A percentile compares a stretch with the other conserved stretches of the same genome.
These are phyloP conservation scores for Claviceps citrina DNA, from an alignment of 2,329 filamentous ascomycete species.

Conservation along the genomic window DNA sequence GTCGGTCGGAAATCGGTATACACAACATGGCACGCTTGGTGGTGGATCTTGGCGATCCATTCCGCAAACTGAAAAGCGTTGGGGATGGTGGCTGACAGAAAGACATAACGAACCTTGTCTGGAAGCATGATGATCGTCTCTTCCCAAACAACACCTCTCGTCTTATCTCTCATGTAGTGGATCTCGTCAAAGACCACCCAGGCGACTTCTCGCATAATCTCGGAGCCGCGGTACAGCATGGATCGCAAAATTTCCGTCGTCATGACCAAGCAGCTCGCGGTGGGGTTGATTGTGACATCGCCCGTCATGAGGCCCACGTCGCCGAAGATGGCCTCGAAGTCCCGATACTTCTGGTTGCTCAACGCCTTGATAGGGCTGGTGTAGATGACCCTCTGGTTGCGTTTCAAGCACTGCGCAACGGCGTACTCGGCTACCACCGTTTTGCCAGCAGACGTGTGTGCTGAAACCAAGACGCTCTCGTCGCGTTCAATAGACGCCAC, in stretches of 20 bases:
- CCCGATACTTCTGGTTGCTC: constrained; percentile 96
- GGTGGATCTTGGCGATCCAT: constrained; percentile 97
- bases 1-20: constrained; percentile 98
- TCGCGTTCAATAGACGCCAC: constrained; percentile 90
- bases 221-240: constrained; percentile 94
- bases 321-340: constrained; percentile 89
- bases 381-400: constrained; percentile 97
- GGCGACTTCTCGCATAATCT: constrained; percentile 97
- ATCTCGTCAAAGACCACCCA: constrained; percentile 99
- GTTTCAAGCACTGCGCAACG: constrained; percentile 90
- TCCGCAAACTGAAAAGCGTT: constrained; percentile 99
- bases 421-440: constrained; percentile 97
- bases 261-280: constrained; percentile 95
- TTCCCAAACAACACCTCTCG: constrained; percentile 94
- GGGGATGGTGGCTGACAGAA: constrained; percentile 92
- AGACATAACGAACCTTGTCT: constrained; percentile 97
- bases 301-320: constrained; percentile 97
- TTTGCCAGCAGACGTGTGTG: constrained; percentile 94
- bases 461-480: constrained; percentile 91
- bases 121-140: constrained; percentile 96
- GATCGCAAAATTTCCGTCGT: constrained; percentile 97
- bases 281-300: constrained; percentile 98
- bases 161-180: constrained; percentile 93
- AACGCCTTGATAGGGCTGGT: constrained; percentile 97
- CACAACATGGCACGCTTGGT: constrained; percentile 94